Evolutionary conservation across 768 basidiomycete genomes (phyloP), one percentile per base, ranked within the genome.

Genomic region (Suillus ampliporus): DNA sequence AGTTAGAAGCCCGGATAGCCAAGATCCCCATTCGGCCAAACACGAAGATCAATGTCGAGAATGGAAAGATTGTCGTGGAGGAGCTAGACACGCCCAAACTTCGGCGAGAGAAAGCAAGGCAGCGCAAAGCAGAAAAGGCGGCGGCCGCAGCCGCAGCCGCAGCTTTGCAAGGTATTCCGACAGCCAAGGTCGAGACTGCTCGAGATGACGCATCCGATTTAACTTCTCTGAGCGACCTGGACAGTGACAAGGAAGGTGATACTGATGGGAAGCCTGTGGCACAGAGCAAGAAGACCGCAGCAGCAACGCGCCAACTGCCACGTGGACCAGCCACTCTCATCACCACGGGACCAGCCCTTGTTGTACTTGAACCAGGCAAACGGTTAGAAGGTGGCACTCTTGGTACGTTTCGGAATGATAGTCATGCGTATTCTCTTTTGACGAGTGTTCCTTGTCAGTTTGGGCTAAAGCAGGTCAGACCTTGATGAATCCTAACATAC

Each of bases 401-500:
- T 28, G 90, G 90, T 92, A 67, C 43, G 81, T 77, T 63, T n/a
- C n/a, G n/a, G 28, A 23, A 11, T 8, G 31, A 43, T 26, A 37
- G 1, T 26, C 5, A 17, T 37, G 23, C 35, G 26, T 48, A 35
- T 41, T 40, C 17, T 57, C 50, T 17, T 58, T 5, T 61, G 13
- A 57, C 56, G 17, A 26, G 51, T 50, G 64, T 61, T 61, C 60
- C 19, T 61, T 53, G 57, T 23, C 57, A 93, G 94, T 95, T 1
- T 96, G 94, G 94, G 93, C 90, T 0, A 95, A 94, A 82, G 78
- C 84, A 60, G 80, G 89, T 89, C 67, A 64, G 86, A 67, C 14
- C 17, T 17, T 31, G 7, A 19, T 50, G 34, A 31, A 28, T 19
- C 28, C 3, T 10, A 1, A 47, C 35, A 34, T 9, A 2, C 14